Evolutionary conservation across 768 basidiomycete genomes (phyloP).

Genomic region (Boletus edulis): DNA sequence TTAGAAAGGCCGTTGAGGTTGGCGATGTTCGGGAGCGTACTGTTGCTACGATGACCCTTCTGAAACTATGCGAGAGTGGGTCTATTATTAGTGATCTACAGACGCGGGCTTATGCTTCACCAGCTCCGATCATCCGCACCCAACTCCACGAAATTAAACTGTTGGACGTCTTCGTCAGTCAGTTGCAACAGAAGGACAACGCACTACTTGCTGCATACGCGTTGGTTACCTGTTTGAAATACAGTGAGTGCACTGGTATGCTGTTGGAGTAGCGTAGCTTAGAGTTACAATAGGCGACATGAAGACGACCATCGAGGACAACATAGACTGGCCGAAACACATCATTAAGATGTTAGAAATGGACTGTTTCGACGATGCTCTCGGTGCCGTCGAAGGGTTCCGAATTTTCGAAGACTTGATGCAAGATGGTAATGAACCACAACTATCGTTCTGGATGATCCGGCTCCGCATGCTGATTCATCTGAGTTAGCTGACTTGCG

Average conservation of each 20-base stretch:
- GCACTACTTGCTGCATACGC: constrained; percentile 22
- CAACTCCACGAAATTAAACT: constrained; percentile 5
- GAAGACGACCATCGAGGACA: not conserved
- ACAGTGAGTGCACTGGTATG: constrained; percentile 1
- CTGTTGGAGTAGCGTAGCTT: not conserved
- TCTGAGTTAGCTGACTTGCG: constrained; percentile 12
- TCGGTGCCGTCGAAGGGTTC: too few relatives aligned
- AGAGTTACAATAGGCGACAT: constrained; percentile 7
- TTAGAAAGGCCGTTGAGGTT: constrained; percentile 1
- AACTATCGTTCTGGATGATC: not conserved
- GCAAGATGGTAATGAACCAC: constrained; percentile 7
- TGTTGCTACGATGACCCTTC: constrained; percentile 17
- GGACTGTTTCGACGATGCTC: too few relatives aligned
- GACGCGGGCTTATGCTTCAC: not conserved
- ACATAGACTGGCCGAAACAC: too few relatives aligned
- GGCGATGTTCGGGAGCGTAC: constrained; percentile 15
- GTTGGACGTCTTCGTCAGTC: constrained; percentile 8
- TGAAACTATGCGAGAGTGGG: constrained; percentile 20
- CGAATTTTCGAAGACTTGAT: too few relatives aligned
- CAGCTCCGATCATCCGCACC: constrained; percentile 4
- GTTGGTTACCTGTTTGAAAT: constrained; percentile 10
- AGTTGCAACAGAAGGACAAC: constrained; percentile 8
- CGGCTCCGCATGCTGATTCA: not conserved
- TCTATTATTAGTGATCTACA: too few relatives aligned
- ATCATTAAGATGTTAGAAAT: too few relatives aligned